These are phyloP conservation scores for Hyaloperonospora arabidopsidis DNA, from an alignment of 352 stramenopile genomes.

Conservation along the genomic window DNA sequence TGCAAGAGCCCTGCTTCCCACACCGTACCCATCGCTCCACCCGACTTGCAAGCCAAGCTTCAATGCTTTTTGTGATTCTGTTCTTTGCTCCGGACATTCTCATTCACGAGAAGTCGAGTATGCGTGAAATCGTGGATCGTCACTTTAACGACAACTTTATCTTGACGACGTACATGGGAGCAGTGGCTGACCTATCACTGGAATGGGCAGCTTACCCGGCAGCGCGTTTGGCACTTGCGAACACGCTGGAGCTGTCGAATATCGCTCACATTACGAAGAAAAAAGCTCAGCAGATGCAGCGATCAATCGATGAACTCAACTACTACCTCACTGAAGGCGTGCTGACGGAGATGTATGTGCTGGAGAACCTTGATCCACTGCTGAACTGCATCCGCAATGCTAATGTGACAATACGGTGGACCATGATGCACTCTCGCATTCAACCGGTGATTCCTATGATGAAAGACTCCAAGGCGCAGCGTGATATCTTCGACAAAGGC, in stretches of 20 bases:
- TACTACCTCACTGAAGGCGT: conserved; percentile 88
- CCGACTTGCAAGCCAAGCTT: conserved; percentile 85
- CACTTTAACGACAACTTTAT: conserved; percentile 97
- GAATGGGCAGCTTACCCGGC: conserved; percentile 90
- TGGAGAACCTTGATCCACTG: conserved; percentile 88
- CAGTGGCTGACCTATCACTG: conserved; percentile 87
- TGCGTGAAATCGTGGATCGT: conserved; percentile 93
- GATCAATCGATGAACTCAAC: conserved; percentile 85
- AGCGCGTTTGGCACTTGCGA: conserved; percentile 83
- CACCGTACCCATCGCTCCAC: conserved; percentile 89
- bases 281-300: conserved; percentile 81
- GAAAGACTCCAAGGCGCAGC: conserved; percentile 73
- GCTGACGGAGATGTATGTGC: conserved; percentile 89
- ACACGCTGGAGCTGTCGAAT: conserved; percentile 82
- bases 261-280: conserved; percentile 85
- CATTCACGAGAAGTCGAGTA: conserved; percentile 86
- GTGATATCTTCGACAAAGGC: conserved; percentile 75
- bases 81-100: conserved; percentile 91
- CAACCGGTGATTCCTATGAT: conserved; percentile 83
- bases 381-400: conserved; percentile 87
- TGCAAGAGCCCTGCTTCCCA: conserved; percentile 87
- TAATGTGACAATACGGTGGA: conserved; percentile 91
- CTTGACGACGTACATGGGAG: conserved; percentile 91
- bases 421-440: conserved; percentile 90
- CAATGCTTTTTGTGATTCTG: conserved; percentile 93